Evolutionary conservation across 1,284 basidiomycete genomes (phyloP).

Genomic region (Trichosporon sp.): DNA sequence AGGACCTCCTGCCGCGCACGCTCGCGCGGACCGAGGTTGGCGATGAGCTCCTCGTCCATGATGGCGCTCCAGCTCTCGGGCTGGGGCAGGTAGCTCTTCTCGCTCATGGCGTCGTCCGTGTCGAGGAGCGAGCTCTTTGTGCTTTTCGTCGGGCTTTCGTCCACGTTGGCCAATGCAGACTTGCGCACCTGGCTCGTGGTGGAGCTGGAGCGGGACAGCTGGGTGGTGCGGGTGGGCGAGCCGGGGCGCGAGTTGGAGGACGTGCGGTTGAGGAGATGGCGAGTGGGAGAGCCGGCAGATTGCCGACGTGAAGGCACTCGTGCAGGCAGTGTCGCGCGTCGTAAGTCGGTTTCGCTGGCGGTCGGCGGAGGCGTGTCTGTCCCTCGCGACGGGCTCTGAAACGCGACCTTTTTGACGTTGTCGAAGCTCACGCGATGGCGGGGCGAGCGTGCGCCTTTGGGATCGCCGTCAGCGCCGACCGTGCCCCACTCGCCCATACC

Average conservation of each 20-base stretch:
- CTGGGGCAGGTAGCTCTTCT: slow-evolving; percentile 49
- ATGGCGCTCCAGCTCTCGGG: slow-evolving; percentile 92
- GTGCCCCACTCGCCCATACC: slow-evolving; percentile 9
- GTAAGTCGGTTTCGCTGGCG: slow-evolving; percentile 16
- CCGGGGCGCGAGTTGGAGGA: not conserved
- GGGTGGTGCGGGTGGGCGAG: not conserved
- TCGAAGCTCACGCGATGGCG: slow-evolving; percentile 14
- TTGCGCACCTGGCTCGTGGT: slow-evolving; percentile 7
- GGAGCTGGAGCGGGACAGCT: slow-evolving; percentile 12
- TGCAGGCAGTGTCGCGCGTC: slow-evolving; percentile 4
- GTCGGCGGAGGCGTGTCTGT: slow-evolving; percentile 2
- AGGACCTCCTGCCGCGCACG: slow-evolving; percentile 93
- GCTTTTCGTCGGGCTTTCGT: not conserved
- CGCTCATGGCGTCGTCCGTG: slow-evolving; percentile 9
- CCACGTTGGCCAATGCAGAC: not conserved
- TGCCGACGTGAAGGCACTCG: slow-evolving; percentile 3
- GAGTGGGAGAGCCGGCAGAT: not conserved
- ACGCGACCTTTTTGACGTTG: slow-evolving; percentile 21
- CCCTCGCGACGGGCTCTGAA: slow-evolving; percentile 13
- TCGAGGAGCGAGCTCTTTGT: not conserved
- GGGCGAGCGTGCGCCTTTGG: not conserved
- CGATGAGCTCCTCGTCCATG: slow-evolving; percentile 89
- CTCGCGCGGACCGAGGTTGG: slow-evolving; percentile 86
- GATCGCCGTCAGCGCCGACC: not conserved
- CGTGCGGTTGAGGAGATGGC: slow-evolving; percentile 2